phyloP scores from a whole-genome alignment of 257 asterid species.

The Buddleja alternifolia region DNA sequence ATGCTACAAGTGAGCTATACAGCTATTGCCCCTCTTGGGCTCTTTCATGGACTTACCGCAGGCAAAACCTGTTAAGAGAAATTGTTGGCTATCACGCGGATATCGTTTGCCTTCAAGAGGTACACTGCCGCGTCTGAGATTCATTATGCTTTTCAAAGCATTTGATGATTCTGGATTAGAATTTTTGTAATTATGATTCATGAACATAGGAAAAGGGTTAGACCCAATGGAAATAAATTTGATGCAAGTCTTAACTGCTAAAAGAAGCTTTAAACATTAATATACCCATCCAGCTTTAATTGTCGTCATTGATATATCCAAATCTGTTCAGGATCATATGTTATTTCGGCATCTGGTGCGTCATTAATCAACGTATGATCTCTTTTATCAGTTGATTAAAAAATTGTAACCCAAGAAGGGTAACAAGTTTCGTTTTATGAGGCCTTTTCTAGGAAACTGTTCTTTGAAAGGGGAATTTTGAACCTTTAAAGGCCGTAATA shows the following conservation, averaged over 20 bases:
- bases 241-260: background rate
- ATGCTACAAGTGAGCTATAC: conserved; percentile 73
- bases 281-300: background rate
- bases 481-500: too few relatives aligned
- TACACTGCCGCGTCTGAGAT: conserved; percentile 34
- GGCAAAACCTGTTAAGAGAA: conserved; percentile 90
- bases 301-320: conserved; percentile 9
- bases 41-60: conserved; percentile 95
- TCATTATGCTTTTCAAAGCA: too few relatives aligned
- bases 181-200: conserved; percentile 9
- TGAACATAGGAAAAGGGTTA: background rate
- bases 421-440: background rate
- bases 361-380: background rate
- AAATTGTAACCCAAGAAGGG: background rate
- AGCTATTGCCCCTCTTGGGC: conserved; percentile 98
- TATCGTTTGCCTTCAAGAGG: conserved; percentile 99
- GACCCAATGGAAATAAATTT: background rate
- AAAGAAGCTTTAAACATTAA: background rate
- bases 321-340: conserved; percentile 3
- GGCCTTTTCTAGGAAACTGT: background rate
- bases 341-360: background rate
- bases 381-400: background rate
- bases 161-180: conserved; percentile 8
- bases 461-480: background rate
- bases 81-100: conserved; percentile 92